Percentiles rank a stretch among this genome's conserved stretches.
phyloP scores from a whole-genome alignment of 352 stramenopile species.

The Pythium vanterpoolii region DNA sequence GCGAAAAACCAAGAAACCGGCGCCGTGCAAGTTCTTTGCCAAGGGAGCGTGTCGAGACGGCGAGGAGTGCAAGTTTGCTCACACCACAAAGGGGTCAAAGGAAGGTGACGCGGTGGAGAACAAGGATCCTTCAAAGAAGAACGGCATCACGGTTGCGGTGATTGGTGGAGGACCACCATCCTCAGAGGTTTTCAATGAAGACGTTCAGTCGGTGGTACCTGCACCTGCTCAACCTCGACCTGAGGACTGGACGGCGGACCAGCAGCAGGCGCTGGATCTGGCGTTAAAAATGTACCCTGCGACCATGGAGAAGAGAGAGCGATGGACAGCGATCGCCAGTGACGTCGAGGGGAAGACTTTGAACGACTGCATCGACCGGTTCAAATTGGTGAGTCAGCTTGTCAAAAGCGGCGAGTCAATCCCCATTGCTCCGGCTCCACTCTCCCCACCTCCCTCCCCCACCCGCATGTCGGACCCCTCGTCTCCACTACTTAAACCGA shows the following conservation, averaged over 20 bases:
- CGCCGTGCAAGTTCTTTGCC: slow-evolving; percentile 48
- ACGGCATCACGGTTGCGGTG: slow-evolving; percentile 14
- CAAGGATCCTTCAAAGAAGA: slow-evolving; percentile 8
- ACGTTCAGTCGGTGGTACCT: background rate
- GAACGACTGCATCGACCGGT: slow-evolving; percentile 83
- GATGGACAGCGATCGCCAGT: slow-evolving; percentile 63
- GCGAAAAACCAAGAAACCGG: slow-evolving; percentile 5
- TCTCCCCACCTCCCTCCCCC: background rate
- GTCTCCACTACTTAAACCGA: background rate
- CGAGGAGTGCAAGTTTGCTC: slow-evolving; percentile 62
- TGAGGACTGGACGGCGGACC: slow-evolving; percentile 50
- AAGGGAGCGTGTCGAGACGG: slow-evolving; percentile 46
- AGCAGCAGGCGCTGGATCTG: slow-evolving; percentile 62
- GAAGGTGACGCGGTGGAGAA: background rate
- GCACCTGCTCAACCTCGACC: background rate
- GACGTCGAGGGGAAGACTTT: slow-evolving; percentile 64
- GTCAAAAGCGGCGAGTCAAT: slow-evolving; percentile 30
- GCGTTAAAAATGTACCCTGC: slow-evolving; percentile 71
- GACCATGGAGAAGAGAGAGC: slow-evolving; percentile 65
- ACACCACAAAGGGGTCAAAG: background rate
- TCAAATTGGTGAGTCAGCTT: slow-evolving; percentile 56
- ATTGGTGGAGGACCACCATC: slow-evolving; percentile 6
- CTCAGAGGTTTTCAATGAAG: background rate
- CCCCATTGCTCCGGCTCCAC: slow-evolving; percentile 7
- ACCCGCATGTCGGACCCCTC: background rate